phyloP scores from a whole-genome alignment of 768 basidiomycete genomes.

The Leccinum truebloodii region DNA sequence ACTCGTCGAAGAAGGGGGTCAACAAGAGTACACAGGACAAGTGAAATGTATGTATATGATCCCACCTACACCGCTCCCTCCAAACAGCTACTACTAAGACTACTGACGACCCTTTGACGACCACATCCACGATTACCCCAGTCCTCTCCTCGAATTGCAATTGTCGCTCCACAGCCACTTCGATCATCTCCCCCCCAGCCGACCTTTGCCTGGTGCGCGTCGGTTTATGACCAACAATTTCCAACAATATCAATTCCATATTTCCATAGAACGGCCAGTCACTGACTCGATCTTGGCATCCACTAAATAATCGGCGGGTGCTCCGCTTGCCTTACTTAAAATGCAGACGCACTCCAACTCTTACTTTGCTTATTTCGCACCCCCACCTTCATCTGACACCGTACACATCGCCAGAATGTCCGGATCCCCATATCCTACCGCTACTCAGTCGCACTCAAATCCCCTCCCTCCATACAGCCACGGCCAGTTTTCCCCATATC shows the following conservation, averaged over 20 bases:
- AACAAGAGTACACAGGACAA: conserved; percentile 33
- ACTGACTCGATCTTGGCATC: conserved; percentile 20
- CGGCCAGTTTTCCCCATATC: conserved; percentile 28
- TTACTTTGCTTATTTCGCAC: conserved; percentile 25
- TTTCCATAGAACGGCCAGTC: conserved; percentile 32
- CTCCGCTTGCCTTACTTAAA: conserved; percentile 26
- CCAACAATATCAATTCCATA: conserved; percentile 38
- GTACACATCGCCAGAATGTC: conserved; percentile 25
- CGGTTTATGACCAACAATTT: conserved; percentile 37
- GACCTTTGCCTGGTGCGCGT: conserved; percentile 32
- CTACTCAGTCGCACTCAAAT: conserved; percentile 22
- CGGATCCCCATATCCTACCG: conserved; percentile 22
- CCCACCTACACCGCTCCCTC: conserved; percentile 12
- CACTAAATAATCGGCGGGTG: conserved; percentile 19
- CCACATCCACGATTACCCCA: conserved; percentile 13
- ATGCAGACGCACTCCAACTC: conserved; percentile 28
- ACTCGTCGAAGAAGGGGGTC: conserved; percentile 21
- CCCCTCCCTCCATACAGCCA: conserved; percentile 15
- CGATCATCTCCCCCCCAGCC: conserved; percentile 33
- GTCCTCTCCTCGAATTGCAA: conserved; percentile 23
- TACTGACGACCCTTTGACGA: conserved; percentile 34
- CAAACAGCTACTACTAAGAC: neutral
- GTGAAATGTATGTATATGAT: conserved; percentile 21
- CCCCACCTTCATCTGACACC: conserved; percentile 19
- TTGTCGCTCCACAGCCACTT: conserved; percentile 36